Percentiles rank a stretch among this genome's conserved stretches.
Evolutionary conservation across 1,284 basidiomycete species (phyloP).

Genomic region (Retiboletus flavoniger): DNA sequence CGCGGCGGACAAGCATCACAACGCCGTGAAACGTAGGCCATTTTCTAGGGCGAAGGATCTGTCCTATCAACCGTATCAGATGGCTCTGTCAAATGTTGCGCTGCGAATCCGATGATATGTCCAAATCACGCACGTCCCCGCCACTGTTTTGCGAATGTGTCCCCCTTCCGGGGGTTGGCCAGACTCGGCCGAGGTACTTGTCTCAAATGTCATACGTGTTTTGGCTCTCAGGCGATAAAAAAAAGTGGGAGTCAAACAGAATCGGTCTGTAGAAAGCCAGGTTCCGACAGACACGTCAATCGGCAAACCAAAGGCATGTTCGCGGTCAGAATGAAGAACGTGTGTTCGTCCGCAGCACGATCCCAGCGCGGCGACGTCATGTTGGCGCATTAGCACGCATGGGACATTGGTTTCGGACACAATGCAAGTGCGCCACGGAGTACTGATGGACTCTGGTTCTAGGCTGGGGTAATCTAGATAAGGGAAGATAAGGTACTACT

Average conservation of each 20-base stretch:
- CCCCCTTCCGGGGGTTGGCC: neutral
- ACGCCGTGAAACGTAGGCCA: slow-evolving; percentile 28
- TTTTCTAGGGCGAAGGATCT: slow-evolving; percentile 11
- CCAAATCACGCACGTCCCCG: slow-evolving; percentile 6
- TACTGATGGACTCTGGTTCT: slow-evolving; percentile 3
- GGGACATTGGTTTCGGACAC: slow-evolving; percentile 8
- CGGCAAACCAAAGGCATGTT: neutral
- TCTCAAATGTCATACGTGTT: slow-evolving; percentile 8
- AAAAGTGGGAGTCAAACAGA: neutral
- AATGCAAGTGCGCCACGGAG: slow-evolving; percentile 7
- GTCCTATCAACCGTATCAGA: slow-evolving; percentile 34
- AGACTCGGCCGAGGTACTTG: neutral
- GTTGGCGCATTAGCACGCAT: neutral
- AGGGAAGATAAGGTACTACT: slow-evolving; percentile 23
- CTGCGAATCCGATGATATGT: slow-evolving; percentile 18
- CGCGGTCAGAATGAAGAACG: slow-evolving; percentile 1
- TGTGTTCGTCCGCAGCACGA: slow-evolving; percentile 4
- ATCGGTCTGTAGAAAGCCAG: neutral
- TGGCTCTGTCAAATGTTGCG: slow-evolving; percentile 16
- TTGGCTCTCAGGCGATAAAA: neutral
- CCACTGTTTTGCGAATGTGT: neutral
- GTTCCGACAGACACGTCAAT: slow-evolving; percentile 7
- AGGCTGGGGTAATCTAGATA: slow-evolving; percentile 33
- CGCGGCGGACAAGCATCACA: slow-evolving; percentile 22
- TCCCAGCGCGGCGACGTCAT: slow-evolving; percentile 5